Conservation (phyloP, 345 rosid species). For the Pugionium dolabratum region DNA sequence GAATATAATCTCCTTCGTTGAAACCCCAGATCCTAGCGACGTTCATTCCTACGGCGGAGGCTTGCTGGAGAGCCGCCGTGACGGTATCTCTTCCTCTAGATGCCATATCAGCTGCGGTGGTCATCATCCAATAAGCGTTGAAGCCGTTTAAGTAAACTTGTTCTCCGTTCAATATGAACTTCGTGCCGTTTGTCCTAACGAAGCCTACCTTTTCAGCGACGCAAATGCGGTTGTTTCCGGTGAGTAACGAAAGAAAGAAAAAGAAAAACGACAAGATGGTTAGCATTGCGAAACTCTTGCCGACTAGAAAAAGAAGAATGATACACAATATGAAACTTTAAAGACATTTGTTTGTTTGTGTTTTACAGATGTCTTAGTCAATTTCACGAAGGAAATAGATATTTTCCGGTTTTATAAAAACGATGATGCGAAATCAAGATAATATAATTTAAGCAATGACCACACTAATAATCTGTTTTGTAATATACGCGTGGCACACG, state of each 20-base stretch:
- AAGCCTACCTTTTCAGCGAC: conserved; percentile 33
- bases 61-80: conserved; percentile 50
- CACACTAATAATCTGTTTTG: conserved; percentile 16
- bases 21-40: conserved; percentile 85
- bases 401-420: background rate
- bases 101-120: conserved; percentile 55
- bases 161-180: conserved; percentile 47
- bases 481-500: conserved; percentile 27
- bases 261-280: conserved; percentile 25
- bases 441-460: conserved; percentile 4
- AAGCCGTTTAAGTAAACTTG: conserved; percentile 68
- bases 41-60: conserved; percentile 62
- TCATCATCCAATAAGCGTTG: conserved; percentile 86
- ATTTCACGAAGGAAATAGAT: background rate
- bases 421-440: background rate
- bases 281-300: conserved; percentile 29
- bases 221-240: conserved; percentile 33
- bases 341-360: conserved; percentile 26
- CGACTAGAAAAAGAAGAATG: conserved; percentile 26
- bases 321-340: conserved; percentile 11
- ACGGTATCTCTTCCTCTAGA: conserved; percentile 53
- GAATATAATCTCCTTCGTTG: conserved; percentile 56
- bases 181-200: conserved; percentile 47
- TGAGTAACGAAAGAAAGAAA: conserved; percentile 32
- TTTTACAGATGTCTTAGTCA: conserved; percentile 32